These are phyloP conservation scores for Hygrocybe punicea DNA, from an alignment of 768 basidiomycete species.

Conservation along the genomic window DNA sequence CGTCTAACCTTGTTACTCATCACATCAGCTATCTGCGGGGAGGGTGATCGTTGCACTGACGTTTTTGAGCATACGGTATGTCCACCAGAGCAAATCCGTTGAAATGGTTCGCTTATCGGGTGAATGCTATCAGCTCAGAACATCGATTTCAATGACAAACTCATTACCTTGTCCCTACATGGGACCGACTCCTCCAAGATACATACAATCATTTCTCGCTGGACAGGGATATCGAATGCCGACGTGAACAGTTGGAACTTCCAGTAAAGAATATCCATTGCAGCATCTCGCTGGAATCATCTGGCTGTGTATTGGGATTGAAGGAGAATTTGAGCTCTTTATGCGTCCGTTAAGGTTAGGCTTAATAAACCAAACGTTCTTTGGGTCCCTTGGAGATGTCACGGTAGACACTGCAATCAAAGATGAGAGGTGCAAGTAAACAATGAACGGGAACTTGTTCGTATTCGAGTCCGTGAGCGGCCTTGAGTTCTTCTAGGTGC, in stretches of 20 bases:
- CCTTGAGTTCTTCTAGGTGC: conserved; percentile 55
- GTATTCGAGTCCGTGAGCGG: conserved; percentile 44
- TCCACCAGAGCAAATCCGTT: conserved; percentile 59
- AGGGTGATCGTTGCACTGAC: conserved; percentile 34
- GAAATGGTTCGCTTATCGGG: conserved; percentile 63
- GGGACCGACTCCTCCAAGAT: conserved; percentile 83
- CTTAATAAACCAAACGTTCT: conserved; percentile 74
- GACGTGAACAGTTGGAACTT: conserved; percentile 14
- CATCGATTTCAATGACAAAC: not conserved
- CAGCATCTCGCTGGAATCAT: conserved; percentile 66
- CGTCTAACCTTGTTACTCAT: conserved; percentile 59
- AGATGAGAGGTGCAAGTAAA: not conserved
- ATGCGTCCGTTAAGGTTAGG: conserved; percentile 74
- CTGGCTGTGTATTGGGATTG: conserved; percentile 47
- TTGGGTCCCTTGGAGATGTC: conserved; percentile 68
- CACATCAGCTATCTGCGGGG: not conserved
- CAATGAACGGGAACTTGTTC: conserved; percentile 31
- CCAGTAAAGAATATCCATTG: conserved; percentile 89
- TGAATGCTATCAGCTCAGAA: not conserved
- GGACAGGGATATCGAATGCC: not conserved
- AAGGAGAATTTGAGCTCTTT: conserved; percentile 69
- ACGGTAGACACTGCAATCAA: not conserved
- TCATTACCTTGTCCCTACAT: conserved; percentile 70
- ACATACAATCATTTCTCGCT: not conserved
- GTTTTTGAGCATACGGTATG: conserved; percentile 65